Percentiles rank a stretch among this genome's conserved stretches.
Conservation (phyloP, 257 asterid genomes). For the Datura wrightii region DNA sequence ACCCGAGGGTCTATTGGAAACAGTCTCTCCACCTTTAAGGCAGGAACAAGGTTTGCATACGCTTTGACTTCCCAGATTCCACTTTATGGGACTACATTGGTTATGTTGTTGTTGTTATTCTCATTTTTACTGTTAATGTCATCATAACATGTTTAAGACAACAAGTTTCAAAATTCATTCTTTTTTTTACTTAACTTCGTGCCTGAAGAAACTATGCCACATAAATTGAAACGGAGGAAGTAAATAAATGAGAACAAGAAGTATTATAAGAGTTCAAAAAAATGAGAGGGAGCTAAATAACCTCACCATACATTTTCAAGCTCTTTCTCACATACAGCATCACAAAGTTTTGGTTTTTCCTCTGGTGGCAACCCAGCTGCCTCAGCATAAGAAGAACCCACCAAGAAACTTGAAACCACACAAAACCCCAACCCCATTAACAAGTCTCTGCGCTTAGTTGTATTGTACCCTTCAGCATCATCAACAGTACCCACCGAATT, state of each 20-base stretch:
- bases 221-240: too few relatives aligned
- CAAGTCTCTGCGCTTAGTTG: slow-evolving; percentile 55
- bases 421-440: slow-evolving; percentile 42
- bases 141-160: neutral
- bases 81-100: too few relatives aligned
- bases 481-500: slow-evolving; percentile 32
- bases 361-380: slow-evolving; percentile 97
- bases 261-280: neutral
- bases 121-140: too few relatives aligned
- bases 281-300: slow-evolving; percentile 50
- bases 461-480: slow-evolving; percentile 33
- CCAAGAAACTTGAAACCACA: slow-evolving; percentile 45
- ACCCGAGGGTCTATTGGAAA: too few relatives aligned
- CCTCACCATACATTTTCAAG: slow-evolving; percentile 93
- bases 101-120: too few relatives aligned
- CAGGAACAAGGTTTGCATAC: too few relatives aligned
- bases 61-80: too few relatives aligned
- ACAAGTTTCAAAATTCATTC: neutral
- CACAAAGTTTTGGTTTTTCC: slow-evolving; percentile 86
- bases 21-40: too few relatives aligned
- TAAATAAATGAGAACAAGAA: neutral
- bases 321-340: slow-evolving; percentile 82
- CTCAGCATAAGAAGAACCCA: slow-evolving; percentile 48
- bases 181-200: neutral
- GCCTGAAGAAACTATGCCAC: neutral